Evolutionary conservation across 345 rosid species (phyloP).

Genomic region (Clausena lansium): DNA sequence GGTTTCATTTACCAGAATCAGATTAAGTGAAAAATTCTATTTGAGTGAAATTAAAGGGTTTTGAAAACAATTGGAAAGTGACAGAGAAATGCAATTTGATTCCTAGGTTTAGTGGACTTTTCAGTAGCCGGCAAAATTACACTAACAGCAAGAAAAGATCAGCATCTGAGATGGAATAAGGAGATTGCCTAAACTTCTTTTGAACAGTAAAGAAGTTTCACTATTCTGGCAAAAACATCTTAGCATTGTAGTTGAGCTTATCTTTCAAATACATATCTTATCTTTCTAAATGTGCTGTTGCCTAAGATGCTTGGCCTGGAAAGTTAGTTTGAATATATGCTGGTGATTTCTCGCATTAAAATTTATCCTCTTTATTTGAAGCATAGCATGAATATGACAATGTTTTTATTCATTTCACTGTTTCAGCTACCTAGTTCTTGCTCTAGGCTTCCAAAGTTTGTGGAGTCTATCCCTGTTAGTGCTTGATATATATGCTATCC

Average conservation of each 20-base stretch:
- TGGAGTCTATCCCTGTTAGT: slow-evolving; percentile 75
- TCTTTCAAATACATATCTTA: neutral
- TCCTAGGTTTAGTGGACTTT: neutral
- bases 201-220: too few relatives aligned
- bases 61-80: too few relatives aligned
- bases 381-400: neutral
- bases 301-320: neutral
- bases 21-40: too few relatives aligned
- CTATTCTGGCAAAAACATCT: too few relatives aligned
- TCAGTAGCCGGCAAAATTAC: neutral
- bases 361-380: neutral
- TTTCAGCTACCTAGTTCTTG: slow-evolving; percentile 68
- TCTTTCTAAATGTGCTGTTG: neutral
- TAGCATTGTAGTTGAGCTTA: neutral
- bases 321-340: neutral
- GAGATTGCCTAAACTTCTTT: too few relatives aligned
- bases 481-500: slow-evolving; percentile 59
- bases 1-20: neutral
- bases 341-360: neutral
- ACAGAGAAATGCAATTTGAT: neutral
- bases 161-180: neutral
- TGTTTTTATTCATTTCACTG: slow-evolving; percentile 15
- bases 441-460: slow-evolving; percentile 64
- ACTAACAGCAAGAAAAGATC: neutral
- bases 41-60: too few relatives aligned